Evolutionary conservation across 805 yeast species (phyloP).

Genomic region (Phaffomyces antillensis): DNA sequence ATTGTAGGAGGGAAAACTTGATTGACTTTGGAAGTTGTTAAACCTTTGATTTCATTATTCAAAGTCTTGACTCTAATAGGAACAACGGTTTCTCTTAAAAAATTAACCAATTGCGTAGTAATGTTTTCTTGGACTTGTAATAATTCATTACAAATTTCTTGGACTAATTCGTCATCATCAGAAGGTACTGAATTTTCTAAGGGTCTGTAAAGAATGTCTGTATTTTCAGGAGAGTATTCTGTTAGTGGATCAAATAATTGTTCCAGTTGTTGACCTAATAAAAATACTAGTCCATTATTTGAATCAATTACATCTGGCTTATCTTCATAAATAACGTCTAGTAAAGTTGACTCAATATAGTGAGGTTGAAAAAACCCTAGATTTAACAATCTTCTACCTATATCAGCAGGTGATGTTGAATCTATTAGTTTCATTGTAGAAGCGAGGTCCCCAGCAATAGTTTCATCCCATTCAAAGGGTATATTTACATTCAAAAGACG

Average conservation of each 20-base stretch:
- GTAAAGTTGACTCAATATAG: constrained; percentile 40
- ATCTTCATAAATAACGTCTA: constrained; percentile 72
- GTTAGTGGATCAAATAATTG: constrained; percentile 83
- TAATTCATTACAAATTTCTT: constrained; percentile 58
- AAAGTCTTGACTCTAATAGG: constrained; percentile 70
- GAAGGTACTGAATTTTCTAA: constrained; percentile 31
- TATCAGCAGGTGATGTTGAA: constrained; percentile 42
- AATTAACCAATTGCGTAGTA: constrained; percentile 64
- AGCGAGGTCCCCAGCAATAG: constrained; percentile 77
- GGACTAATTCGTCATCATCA: constrained; percentile 33
- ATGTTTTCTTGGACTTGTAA: constrained; percentile 59
- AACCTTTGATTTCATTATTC: constrained; percentile 41
- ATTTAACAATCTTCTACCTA: constrained; percentile 51
- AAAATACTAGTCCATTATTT: constrained; percentile 69
- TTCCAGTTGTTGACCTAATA: constrained; percentile 81
- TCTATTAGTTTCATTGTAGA: constrained; percentile 51
- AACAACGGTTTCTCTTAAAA: constrained; percentile 70
- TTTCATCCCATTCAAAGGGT: constrained; percentile 61
- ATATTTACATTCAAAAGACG: constrained; percentile 8
- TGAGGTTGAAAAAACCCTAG: constrained; percentile 51
- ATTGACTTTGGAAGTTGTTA: constrained; percentile 63
- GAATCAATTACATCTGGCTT: constrained; percentile 44
- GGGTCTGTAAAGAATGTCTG: constrained; percentile 62
- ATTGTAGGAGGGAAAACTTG: constrained; percentile 89
- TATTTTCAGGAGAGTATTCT: constrained; percentile 87